phyloP scores from a whole-genome alignment of 1,284 basidiomycete species.

The Meira miltonrushii region DNA sequence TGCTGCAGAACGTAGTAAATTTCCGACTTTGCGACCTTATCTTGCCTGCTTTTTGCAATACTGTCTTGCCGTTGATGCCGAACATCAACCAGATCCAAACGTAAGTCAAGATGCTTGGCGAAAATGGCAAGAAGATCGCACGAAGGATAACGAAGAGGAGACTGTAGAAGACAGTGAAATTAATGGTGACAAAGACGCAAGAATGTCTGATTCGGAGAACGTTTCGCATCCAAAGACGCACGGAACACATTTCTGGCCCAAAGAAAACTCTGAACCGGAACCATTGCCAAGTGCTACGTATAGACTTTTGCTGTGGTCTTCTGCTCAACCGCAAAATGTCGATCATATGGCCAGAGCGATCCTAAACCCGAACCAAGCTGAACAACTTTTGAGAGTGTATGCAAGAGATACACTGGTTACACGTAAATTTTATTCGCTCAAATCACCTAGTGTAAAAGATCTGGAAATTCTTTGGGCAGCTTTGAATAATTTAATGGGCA shows the following conservation, averaged over 20 bases:
- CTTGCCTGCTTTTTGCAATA: slow-evolving; percentile 64
- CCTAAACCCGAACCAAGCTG: slow-evolving; percentile 46
- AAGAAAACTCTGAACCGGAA: not conserved
- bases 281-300: slow-evolving; percentile 59
- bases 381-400: slow-evolving; percentile 65
- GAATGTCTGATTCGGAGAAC: too few species aligned
- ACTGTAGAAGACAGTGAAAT: not conserved
- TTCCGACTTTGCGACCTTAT: slow-evolving; percentile 59
- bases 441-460: slow-evolving; percentile 61
- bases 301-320: slow-evolving; percentile 80
- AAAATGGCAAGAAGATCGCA: not conserved
- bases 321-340: slow-evolving; percentile 74
- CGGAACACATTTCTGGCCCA: slow-evolving; percentile 9
- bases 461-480: slow-evolving; percentile 67
- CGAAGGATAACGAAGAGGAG: not conserved
- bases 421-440: slow-evolving; percentile 15
- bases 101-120: slow-evolving; percentile 1
- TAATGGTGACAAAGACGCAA: not conserved
- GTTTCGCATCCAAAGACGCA: not conserved
- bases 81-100: not conserved
- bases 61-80: slow-evolving; percentile 29
- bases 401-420: slow-evolving; percentile 66
- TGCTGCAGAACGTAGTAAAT: slow-evolving; percentile 15
- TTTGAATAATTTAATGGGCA: slow-evolving; percentile 44
- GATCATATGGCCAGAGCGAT: slow-evolving; percentile 55